Conservation (phyloP, 495 filamentous ascomycete genomes). For the Podospora fimiseda region DNA sequence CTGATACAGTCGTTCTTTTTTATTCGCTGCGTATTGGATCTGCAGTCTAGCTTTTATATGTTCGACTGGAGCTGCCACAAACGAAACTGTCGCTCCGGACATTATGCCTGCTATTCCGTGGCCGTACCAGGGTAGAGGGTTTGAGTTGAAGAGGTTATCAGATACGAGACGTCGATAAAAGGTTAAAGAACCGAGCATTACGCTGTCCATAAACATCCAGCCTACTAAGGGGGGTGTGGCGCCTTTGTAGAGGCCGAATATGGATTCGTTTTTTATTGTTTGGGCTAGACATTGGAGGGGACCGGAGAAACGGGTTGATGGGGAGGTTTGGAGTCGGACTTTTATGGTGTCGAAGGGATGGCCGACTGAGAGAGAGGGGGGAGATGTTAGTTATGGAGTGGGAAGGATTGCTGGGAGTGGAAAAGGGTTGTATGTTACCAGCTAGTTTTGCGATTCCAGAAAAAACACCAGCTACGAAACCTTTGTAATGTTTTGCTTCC, state of each 20-base stretch:
- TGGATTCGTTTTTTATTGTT: constrained; percentile 73
- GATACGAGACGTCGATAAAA: constrained; percentile 78
- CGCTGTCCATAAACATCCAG: constrained; percentile 97
- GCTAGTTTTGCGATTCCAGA: constrained; percentile 86
- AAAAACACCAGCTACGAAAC: constrained; percentile 91
- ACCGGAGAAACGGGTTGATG: constrained; percentile 68
- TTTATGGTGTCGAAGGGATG: constrained; percentile 90
- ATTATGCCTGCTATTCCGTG: constrained; percentile 82
- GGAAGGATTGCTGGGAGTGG: not conserved
- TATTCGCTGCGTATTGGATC: constrained; percentile 77
- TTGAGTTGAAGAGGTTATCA: constrained; percentile 65
- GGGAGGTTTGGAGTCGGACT: constrained; percentile 87
- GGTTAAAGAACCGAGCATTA: constrained; percentile 90
- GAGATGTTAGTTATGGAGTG: not conserved
- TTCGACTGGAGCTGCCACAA: constrained; percentile 90
- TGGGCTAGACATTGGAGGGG: constrained; percentile 80
- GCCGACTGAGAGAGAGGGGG: constrained; percentile 30
- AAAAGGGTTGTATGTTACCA: constrained; percentile 48
- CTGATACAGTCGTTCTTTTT: constrained; percentile 66
- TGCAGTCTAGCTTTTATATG: constrained; percentile 93
- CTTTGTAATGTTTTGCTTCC: constrained; percentile 58
- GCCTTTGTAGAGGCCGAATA: constrained; percentile 79
- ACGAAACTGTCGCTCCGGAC: constrained; percentile 82
- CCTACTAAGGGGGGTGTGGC: constrained; percentile 85
- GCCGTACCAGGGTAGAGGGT: constrained; percentile 63